These are phyloP conservation scores for Alternaria arborescens DNA, from an alignment of 2,329 filamentous ascomycete species.

Conservation along the genomic window DNA sequence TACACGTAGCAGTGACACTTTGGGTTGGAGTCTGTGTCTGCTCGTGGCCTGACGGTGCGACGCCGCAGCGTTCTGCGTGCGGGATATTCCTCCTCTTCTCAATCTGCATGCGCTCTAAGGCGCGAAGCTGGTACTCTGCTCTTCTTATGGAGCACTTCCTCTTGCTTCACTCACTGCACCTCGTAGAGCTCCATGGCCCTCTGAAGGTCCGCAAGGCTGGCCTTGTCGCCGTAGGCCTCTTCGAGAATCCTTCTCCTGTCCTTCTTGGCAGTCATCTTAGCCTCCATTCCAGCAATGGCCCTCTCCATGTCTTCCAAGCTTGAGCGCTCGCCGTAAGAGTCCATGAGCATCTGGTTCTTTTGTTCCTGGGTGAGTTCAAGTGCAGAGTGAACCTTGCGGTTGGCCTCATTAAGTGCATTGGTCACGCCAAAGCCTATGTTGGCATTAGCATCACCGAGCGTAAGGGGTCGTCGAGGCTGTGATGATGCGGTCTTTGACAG, in stretches of 20 bases:
- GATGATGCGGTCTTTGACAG: constrained; percentile 30
- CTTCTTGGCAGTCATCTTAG: constrained; percentile 39
- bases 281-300: constrained; percentile 39
- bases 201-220: constrained; percentile 55
- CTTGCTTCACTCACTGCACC: constrained; percentile 43
- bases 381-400: constrained; percentile 35
- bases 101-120: constrained; percentile 6
- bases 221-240: constrained; percentile 58
- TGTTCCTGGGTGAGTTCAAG: constrained; percentile 41
- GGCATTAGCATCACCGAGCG: constrained; percentile 43
- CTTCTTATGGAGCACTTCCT: background rate
- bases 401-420: constrained; percentile 43
- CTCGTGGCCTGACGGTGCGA: constrained; percentile 22
- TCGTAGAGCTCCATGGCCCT: constrained; percentile 57
- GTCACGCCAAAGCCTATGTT: constrained; percentile 45
- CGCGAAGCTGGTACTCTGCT: constrained; percentile 19
- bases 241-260: constrained; percentile 53
- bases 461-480: constrained; percentile 35
- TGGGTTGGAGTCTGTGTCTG: background rate
- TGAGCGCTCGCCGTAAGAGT: constrained; percentile 43
- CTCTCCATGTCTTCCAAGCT: constrained; percentile 47
- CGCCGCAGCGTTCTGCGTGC: constrained; percentile 21
- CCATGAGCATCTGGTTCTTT: constrained; percentile 42
- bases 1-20: constrained; percentile 8
- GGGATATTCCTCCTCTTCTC: constrained; percentile 6